Evolutionary conservation across 1,284 basidiomycete genomes (phyloP).

Genomic region (Chondrostereum purpureum): DNA sequence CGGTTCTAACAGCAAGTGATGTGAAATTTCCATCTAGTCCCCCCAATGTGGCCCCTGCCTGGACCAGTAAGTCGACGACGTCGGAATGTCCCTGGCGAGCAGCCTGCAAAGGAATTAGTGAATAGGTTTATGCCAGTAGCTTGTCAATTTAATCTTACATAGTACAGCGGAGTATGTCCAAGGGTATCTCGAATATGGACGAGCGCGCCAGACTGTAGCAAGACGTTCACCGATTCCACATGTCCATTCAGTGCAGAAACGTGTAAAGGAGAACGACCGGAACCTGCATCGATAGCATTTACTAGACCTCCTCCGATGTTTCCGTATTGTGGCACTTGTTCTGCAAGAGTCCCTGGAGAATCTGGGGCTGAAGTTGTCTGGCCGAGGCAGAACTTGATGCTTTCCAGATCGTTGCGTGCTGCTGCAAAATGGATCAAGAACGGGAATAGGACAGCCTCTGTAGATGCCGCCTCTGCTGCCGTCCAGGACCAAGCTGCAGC

Average conservation of each 20-base stretch:
- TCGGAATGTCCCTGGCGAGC: slow-evolving; percentile 57
- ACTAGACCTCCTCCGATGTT: slow-evolving; percentile 58
- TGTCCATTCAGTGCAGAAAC: slow-evolving; percentile 73
- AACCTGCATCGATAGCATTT: slow-evolving; percentile 62
- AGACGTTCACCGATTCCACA: slow-evolving; percentile 42
- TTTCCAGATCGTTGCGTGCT: slow-evolving; percentile 57
- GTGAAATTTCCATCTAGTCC: slow-evolving; percentile 61
- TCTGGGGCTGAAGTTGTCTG: slow-evolving; percentile 15
- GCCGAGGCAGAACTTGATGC: slow-evolving; percentile 51
- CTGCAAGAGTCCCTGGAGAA: slow-evolving; percentile 12
- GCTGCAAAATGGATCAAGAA: slow-evolving; percentile 75
- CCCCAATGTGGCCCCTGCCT: slow-evolving; percentile 69
- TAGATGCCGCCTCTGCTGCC: slow-evolving; percentile 60
- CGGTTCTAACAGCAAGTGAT: slow-evolving; percentile 34
- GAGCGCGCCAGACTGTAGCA: slow-evolving; percentile 77
- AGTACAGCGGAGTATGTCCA: slow-evolving; percentile 80
- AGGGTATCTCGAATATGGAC: slow-evolving; percentile 77
- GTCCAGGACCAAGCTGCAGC: slow-evolving; percentile 74
- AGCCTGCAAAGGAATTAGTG: slow-evolving; percentile 36
- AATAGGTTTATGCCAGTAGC: slow-evolving; percentile 1
- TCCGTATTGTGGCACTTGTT: slow-evolving; percentile 22
- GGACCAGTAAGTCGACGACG: slow-evolving; percentile 65
- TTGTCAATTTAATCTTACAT: slow-evolving; percentile 37
- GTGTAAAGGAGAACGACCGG: slow-evolving; percentile 75
- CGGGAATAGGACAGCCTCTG: slow-evolving; percentile 65